Percentiles rank a stretch among this genome's conserved stretches.
Conservation (phyloP, 2,329 filamentous ascomycete genomes). For the Ophiognomonia clavigignenti-juglandacearum region DNA sequence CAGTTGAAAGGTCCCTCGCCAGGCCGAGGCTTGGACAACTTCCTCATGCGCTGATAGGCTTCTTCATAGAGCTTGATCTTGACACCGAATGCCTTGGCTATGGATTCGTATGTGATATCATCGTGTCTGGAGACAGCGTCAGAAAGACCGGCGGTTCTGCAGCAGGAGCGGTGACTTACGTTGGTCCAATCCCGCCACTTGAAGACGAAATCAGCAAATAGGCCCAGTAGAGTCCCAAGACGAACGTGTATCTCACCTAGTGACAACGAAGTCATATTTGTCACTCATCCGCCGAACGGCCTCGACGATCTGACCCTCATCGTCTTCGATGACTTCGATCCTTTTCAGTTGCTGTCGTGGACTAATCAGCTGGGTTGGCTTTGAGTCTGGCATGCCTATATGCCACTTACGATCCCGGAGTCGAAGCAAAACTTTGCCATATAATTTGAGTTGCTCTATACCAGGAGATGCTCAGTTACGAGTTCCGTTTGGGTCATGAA, state of each 20-base stretch:
- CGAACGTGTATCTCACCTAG: slow-evolving; percentile 44
- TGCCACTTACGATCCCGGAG: slow-evolving; percentile 50
- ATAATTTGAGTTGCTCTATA: slow-evolving; percentile 59
- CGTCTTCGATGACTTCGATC: slow-evolving; percentile 90
- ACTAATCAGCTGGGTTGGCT: background rate
- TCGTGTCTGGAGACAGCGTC: slow-evolving; percentile 62
- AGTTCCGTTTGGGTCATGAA: background rate
- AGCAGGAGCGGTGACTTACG: slow-evolving; percentile 48
- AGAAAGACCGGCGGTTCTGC: background rate
- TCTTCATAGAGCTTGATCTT: slow-evolving; percentile 72
- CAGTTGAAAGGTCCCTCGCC: slow-evolving; percentile 75
- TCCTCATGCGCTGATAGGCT: slow-evolving; percentile 78
- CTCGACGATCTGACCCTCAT: slow-evolving; percentile 85
- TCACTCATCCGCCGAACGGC: slow-evolving; percentile 81
- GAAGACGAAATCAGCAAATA: slow-evolving; percentile 13
- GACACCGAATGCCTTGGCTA: slow-evolving; percentile 82
- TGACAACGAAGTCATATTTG: slow-evolving; percentile 91
- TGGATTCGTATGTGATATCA: slow-evolving; percentile 93
- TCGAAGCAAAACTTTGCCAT: slow-evolving; percentile 62
- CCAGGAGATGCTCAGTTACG: slow-evolving; percentile 10
- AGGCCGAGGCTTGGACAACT: slow-evolving; percentile 67
- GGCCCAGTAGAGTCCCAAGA: background rate
- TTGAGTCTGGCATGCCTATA: background rate
- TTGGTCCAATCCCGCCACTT: slow-evolving; percentile 89
- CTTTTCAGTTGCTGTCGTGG: slow-evolving; percentile 64